Evolutionary conservation across 2,329 filamentous ascomycete genomes (phyloP), one percentile per base, ranked within the genome.

Genomic region (Phoma sp.): DNA sequence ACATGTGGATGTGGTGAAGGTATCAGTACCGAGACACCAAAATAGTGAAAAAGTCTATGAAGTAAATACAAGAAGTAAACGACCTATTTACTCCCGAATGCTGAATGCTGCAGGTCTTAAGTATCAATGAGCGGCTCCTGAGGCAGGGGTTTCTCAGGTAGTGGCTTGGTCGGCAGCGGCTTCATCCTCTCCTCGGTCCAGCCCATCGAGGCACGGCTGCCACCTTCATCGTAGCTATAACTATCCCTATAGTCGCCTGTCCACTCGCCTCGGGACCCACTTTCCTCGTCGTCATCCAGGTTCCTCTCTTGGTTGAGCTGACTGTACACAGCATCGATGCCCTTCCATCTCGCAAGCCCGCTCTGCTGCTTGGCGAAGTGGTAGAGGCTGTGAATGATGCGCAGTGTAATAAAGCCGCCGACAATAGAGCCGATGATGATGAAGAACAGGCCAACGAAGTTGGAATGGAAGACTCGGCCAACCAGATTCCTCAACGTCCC

Each of bases 131-230:
- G 63, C n/a, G 71, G 71, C 42, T 73, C 64, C 23, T 59, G 64
- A 25, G 71, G 71, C 26, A 74, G 43, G 1, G 71, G 71, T 46
- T 74, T 74, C 52, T 74, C 71, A 0, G 71, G 71, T 12, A 74
- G 48, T 10, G 70, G 70, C 59, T 72, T 71, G 30, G 59, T 67
- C n/a, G 67, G 66, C 18, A 67, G 28, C 3, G 66, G 66, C 43
- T 67, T 67, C 53, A 60, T 57, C 20, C 56, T 52, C 47, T 71
- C 62, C 37, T 70, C 68, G 4, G 59, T 47, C 47, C 64, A 68
- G 10, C 29, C 42, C 21, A 42, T 42, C 7, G 53, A 43, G 5
- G 47, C 21, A 4, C 57, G 48, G 33, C 59, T 53, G 17, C 56
- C 45, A 3, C 54, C 59, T 10, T 63, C 63, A 0, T 60, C 66